A percentile compares a stretch with the other conserved stretches of the same genome.
Evolutionary conservation across 2,329 filamentous ascomycete species (phyloP).

Genomic region (Diaporthe australafricana): DNA sequence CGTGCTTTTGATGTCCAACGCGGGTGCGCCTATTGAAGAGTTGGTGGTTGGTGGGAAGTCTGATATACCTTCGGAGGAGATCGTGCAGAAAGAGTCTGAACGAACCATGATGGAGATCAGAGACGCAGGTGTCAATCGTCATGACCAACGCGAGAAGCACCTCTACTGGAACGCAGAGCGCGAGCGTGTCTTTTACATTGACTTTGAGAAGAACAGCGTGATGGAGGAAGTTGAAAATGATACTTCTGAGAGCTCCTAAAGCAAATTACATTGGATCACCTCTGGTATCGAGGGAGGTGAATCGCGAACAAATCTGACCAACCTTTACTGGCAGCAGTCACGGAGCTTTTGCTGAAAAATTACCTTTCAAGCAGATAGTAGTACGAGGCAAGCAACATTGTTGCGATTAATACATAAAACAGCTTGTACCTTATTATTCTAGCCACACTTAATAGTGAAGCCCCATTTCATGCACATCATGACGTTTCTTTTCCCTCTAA

Average conservation of each 20-base stretch:
- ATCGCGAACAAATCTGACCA: not conserved
- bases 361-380: not conserved
- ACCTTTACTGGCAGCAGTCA: no score
- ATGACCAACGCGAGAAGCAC: not conserved
- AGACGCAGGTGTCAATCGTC: not conserved
- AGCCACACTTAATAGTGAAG: rapidly evolving
- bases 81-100: not conserved
- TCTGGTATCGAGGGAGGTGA: not conserved
- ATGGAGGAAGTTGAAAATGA: not conserved
- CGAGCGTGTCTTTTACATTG: not conserved
- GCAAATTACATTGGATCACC: not conserved
- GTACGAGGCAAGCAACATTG: no score
- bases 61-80: not conserved
- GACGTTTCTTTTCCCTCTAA: not conserved
- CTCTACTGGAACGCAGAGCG: not conserved
- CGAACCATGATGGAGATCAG: not conserved
- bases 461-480: no score
- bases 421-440: no score
- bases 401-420: no score
- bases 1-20: not conserved
- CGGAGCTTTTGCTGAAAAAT: no score
- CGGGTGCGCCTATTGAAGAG: not conserved
- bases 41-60: no score
- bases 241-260: not conserved
- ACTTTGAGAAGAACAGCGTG: not conserved